A percentile compares a stretch with the other conserved stretches of the same genome.
Conservation (phyloP, 306 rosid genomes). For the Prunus kanzakura region DNA sequence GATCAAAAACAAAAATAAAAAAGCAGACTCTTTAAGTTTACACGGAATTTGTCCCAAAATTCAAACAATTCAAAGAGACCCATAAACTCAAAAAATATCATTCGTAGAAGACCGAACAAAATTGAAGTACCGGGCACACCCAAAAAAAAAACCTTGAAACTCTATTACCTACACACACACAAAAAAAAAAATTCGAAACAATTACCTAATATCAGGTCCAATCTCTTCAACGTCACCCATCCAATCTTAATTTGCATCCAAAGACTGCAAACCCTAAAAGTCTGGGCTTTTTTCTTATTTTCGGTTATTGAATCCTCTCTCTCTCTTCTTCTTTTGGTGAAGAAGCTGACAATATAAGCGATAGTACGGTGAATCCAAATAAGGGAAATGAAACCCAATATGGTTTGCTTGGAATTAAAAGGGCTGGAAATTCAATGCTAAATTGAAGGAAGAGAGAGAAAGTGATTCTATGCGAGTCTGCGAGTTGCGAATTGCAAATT, state of each 20-base stretch:
- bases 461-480: neutral
- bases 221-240: conserved; percentile 51
- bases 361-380: neutral
- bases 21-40: neutral
- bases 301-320: neutral
- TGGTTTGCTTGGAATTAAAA: neutral
- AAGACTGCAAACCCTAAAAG: conserved; percentile 7
- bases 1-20: neutral
- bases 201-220: conserved; percentile 57
- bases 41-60: neutral
- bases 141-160: neutral
- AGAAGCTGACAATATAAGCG: neutral
- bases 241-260: neutral
- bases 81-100: neutral
- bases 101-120: neutral
- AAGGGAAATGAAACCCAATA: neutral
- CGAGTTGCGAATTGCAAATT: neutral
- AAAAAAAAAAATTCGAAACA: neutral
- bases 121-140: conserved; percentile 8
- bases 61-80: neutral
- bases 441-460: neutral
- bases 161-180: neutral
- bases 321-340: neutral
- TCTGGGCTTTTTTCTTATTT: neutral
- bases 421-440: neutral